Evolutionary conservation across 371 early-diverging fungal species (phyloP).

Genomic region (Mortierella sp.): DNA sequence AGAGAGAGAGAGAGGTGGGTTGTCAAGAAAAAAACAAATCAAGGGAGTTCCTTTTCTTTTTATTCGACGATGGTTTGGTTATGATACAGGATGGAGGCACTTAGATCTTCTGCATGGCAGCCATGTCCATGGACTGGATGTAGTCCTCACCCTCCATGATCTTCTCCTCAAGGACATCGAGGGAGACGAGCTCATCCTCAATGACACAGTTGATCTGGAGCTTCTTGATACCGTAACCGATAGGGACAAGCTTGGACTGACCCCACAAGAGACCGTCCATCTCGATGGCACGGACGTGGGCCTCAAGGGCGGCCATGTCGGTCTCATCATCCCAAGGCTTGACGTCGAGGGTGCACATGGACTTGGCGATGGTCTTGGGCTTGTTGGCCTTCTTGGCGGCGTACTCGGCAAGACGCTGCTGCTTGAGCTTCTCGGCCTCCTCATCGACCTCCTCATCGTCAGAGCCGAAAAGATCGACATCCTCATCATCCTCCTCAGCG

Average conservation of each 20-base stretch:
- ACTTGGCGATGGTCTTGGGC: constrained; percentile 94
- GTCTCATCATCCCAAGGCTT: constrained; percentile 99
- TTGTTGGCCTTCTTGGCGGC: constrained; percentile 93
- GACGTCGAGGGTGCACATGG: constrained; percentile 91
- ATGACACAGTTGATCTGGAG: constrained; percentile 94
- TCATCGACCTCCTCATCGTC: constrained; percentile 95
- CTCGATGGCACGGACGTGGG: constrained; percentile 76
- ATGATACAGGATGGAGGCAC: constrained; percentile 29
- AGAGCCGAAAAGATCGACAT: constrained; percentile 96
- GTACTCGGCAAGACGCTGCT: constrained; percentile 93
- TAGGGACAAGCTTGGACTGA: constrained; percentile 79
- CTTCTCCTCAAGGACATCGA: constrained; percentile 86
- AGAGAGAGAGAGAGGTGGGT: neutral
- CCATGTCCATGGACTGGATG: constrained; percentile 95
- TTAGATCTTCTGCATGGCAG: constrained; percentile 96
- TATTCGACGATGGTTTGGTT: constrained; percentile 13
- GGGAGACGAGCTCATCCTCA: constrained; percentile 91
- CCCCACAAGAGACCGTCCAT: constrained; percentile 97
- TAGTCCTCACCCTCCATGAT: constrained; percentile 87
- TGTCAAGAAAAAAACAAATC: constrained; percentile 10
- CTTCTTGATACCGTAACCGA: constrained; percentile 96
- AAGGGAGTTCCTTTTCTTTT: constrained; percentile 12
- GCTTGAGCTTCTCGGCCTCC: constrained; percentile 91
- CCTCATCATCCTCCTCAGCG: constrained; percentile 89
- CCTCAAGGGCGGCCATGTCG: constrained; percentile 83